phyloP scores from a whole-genome alignment of 768 basidiomycete species.

The Psilocybe subaeruginosa region DNA sequence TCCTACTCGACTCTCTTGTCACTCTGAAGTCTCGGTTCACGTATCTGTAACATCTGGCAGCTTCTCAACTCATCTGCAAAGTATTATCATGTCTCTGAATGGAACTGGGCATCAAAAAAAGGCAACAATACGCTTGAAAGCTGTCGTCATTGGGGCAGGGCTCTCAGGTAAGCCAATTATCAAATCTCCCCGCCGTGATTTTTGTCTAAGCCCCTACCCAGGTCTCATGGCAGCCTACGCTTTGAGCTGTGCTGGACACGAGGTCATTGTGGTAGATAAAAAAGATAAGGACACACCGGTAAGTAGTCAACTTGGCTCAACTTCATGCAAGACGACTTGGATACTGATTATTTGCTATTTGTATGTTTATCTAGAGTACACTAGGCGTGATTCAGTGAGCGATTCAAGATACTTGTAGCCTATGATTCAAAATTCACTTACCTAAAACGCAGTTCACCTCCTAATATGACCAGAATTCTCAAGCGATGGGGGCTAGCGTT shows the following conservation, averaged over 20 bases:
- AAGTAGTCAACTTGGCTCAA: not conserved
- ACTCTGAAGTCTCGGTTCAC: too few species aligned
- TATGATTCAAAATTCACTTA: not conserved
- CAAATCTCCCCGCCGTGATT: not conserved
- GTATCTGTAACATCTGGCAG: too few species aligned
- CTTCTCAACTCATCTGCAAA: too few species aligned
- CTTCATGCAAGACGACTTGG: too few species aligned
- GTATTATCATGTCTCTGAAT: too few species aligned
- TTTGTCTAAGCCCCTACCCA: not conserved
- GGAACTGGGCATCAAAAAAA: not conserved
- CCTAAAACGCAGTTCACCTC: constrained; percentile 37
- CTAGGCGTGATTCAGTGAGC: not conserved
- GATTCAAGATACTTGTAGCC: not conserved
- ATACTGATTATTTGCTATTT: too few species aligned
- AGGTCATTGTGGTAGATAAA: not conserved
- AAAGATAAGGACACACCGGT: not conserved
- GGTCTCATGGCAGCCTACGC: not conserved
- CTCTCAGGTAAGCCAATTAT: not conserved
- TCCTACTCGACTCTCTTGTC: too few species aligned
- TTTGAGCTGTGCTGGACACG: not conserved
- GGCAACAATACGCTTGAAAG: not conserved
- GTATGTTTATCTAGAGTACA: not conserved
- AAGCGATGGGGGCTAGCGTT: constrained; percentile 56
- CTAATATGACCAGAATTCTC: constrained; percentile 59
- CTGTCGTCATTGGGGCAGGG: not conserved